Base-by-base conservation (phyloP, 176 grass and related monocot species). In the Avena insularis region DNA sequence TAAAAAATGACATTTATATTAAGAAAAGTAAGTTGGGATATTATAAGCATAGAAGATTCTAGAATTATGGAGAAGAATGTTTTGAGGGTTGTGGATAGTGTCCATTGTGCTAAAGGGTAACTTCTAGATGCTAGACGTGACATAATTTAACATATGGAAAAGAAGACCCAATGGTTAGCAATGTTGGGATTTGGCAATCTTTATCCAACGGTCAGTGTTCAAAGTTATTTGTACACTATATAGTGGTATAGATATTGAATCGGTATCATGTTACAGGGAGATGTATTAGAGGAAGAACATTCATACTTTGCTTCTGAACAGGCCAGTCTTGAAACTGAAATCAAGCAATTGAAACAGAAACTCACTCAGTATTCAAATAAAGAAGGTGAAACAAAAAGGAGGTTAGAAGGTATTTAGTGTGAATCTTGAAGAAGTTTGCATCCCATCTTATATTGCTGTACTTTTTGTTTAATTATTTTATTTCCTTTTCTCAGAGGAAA, bases 251-350 rank as follows among this genome's bases (percentile, higher is more conserved):
- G 33, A 35, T 35, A 72, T 83, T 72, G 50, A 87, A 83, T 84
- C 56, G 49, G 62, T 67, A 91, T 87, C 71, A 75, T 88, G 43
- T 69, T 85, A 79, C 89, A 99, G 97, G 89, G 54, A 91, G 80
- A 91, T 89, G 77, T 82, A 65, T 75, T 84, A 15, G 84, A 93
- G 65, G 89, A 94, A 83, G 90, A 91, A 19, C 80, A 78, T 72
- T 63, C 79, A 74, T 81, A 83, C 58, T 80, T 81, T 25, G 48
- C 60, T 83, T 59, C 82, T 57, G 78, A 78, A 84, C 89, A 93
- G 56, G 74, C 89, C 66, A 88, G 66, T 56, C 83, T 93, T 81
- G 92, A 99, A 90, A 91, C 87, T 85, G 91, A 99, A 86, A 96
- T 94, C 11, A 94, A 91, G 66, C 85, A 93, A 67, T 83, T 96